phyloP scores from a whole-genome alignment of 2,329 filamentous ascomycete genomes.

The Didymellaceae sp. region DNA sequence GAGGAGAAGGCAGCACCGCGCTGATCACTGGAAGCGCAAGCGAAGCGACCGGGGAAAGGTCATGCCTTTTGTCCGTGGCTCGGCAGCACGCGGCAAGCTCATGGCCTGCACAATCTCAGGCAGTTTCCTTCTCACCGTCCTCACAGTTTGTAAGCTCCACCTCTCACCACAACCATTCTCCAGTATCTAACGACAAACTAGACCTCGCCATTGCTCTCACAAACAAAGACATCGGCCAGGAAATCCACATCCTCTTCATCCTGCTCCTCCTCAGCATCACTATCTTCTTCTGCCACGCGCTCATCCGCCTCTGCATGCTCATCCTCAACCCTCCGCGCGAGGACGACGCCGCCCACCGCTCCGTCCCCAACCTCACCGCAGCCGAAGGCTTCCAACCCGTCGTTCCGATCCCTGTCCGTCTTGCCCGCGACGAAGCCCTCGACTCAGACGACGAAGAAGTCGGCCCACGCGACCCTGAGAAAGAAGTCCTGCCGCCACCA shows the following conservation, averaged over 20 bases:
- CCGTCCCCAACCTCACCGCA: conserved; percentile 58
- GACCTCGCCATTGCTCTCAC: conserved; percentile 77
- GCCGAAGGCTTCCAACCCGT: conserved; percentile 72
- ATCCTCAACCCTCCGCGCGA: conserved; percentile 57
- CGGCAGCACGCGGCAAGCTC: conserved; percentile 41
- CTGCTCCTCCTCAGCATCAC: conserved; percentile 76
- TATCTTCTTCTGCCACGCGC: conserved; percentile 80
- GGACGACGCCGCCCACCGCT: conserved; percentile 30
- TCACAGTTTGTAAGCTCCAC: conserved; percentile 69
- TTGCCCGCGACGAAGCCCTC: conserved; percentile 76
- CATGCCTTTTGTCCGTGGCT: conserved; percentile 30
- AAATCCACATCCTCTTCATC: conserved; percentile 81
- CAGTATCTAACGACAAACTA: conserved; percentile 45
- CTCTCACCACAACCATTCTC: conserved; percentile 5
- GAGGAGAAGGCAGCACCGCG: conserved; percentile 36
- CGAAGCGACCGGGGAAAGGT: conserved; percentile 25
- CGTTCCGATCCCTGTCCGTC: conserved; percentile 76
- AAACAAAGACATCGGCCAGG: conserved; percentile 66
- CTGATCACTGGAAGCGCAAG: conserved; percentile 41
- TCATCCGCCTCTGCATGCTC: conserved; percentile 75
- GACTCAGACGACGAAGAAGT: conserved; percentile 56
- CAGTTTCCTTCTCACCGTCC: conserved; percentile 63
- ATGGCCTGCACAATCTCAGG: conserved; percentile 68
- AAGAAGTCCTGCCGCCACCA: conserved; percentile 38
- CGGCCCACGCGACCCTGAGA: conserved; percentile 24